Evolutionary conservation across 352 stramenopile species (phyloP), one percentile per base, ranked within the genome.

Genomic region (Elongisporangium anandrum): DNA sequence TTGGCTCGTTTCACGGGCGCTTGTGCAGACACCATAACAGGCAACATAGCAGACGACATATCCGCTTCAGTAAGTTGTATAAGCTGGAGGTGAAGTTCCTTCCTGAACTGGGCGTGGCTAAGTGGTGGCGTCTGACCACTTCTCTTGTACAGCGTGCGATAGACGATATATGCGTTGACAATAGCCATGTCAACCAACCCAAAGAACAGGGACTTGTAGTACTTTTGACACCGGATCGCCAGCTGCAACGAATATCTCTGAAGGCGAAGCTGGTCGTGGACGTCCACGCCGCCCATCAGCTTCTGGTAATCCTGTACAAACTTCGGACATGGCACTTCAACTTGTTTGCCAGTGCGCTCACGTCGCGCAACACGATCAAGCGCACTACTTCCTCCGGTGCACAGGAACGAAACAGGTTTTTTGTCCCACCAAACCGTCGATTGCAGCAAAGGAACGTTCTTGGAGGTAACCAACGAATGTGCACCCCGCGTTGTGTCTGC

Each of bases 181-280:
- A 59, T 63, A 0, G 61, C 61, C 8, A 63, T n/a, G 51, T 63
- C 55, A 13, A 67, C 39, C 4, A 67, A 29, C 2, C 23, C 54
- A 4, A 69, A 23, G 19, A 69, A 69, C 4, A 60, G 51, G 12
- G 55, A 63, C 29, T 62, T 62, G 51, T 63, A 67, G 20, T 63
- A 63, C 21, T 63, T 59, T 6, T 47, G 59, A 19, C 24, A 64
- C 38, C 22, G 53, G 7, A 60, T 48, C 4, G 21, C 39, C 16
- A 52, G 59, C 39, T 64, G 52, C 8, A 64, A 7, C 23, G 59
- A 64, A 16, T 64, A 64, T 21, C 59, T 1, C 20, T 62, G 54
- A 20, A 63, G 24, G 34, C 61, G 29, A 54, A 52, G 26, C 50
- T 57, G 51, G 45, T 53, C 61, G 20, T 67, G 55, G 1, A 59